Percentiles rank a stretch among this genome's conserved stretches.
These are phyloP conservation scores for Irpex sp. DNA, from an alignment of 1,284 basidiomycete species.

Conservation along the genomic window DNA sequence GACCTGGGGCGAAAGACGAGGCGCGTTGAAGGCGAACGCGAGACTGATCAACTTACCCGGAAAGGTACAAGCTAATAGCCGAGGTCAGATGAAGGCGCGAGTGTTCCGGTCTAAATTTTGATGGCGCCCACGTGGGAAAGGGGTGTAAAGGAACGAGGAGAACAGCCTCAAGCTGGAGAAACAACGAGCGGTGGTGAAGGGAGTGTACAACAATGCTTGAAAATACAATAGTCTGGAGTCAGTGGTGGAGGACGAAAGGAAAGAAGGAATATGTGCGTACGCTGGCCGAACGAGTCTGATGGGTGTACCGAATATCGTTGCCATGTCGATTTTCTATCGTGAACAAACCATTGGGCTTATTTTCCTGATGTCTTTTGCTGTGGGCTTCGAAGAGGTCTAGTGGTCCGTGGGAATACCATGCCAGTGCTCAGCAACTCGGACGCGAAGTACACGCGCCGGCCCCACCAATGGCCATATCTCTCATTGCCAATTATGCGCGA, in stretches of 20 bases:
- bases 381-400: not conserved
- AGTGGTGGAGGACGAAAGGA: not conserved
- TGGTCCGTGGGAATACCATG: not conserved
- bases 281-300: not conserved
- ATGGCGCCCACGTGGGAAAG: constrained; percentile 7
- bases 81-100: constrained; percentile 7
- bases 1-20: constrained; percentile 13
- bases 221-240: not conserved
- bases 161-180: constrained; percentile 1
- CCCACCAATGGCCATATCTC: too few relatives aligned
- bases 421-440: not conserved
- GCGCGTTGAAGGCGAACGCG: constrained; percentile 7
- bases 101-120: not conserved
- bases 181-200: not conserved
- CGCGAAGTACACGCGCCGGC: not conserved
- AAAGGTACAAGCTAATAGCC: constrained; percentile 9
- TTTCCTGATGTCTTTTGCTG: not conserved
- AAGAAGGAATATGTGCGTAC: not conserved
- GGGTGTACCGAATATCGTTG: not conserved
- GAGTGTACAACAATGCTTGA: not conserved
- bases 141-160: constrained; percentile 4
- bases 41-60: constrained; percentile 14
- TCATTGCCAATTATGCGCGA: not conserved
- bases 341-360: not conserved
- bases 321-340: not conserved